These are phyloP conservation scores for Rubus parviflorus DNA, from an alignment of 306 rosid species.

Conservation along the genomic window DNA sequence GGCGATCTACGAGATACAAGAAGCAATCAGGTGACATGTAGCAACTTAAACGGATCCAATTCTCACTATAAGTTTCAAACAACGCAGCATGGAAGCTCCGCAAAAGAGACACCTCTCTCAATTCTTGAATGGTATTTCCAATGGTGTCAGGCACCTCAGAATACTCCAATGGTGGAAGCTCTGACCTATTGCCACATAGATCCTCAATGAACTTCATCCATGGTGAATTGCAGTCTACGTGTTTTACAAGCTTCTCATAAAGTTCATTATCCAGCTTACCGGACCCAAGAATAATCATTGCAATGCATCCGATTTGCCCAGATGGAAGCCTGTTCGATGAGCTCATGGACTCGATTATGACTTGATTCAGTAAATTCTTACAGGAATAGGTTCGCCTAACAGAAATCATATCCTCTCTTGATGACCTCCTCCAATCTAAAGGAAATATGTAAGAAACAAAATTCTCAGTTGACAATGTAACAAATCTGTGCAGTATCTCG, in stretches of 20 bases:
- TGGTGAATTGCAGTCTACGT: conserved; percentile 10
- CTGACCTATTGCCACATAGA: neutral
- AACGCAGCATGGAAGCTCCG: conserved; percentile 32
- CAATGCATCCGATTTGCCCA: conserved; percentile 52
- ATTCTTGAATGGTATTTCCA: neutral
- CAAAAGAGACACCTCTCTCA: neutral
- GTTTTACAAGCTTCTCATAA: conserved; percentile 4
- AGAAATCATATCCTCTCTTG: conserved; percentile 37
- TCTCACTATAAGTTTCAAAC: conserved; percentile 29
- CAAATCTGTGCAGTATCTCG: neutral
- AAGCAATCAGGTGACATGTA: conserved; percentile 45
- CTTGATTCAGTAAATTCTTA: conserved; percentile 26
- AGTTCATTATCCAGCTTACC: conserved; percentile 22
- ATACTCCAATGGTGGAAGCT: too few species aligned
- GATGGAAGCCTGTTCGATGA: conserved; percentile 18
- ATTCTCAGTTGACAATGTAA: conserved; percentile 23
- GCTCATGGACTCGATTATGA: conserved; percentile 25
- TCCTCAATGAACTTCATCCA: conserved; percentile 41
- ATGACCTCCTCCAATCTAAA: conserved; percentile 38
- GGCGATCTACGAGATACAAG: conserved; percentile 56
- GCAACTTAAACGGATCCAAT: conserved; percentile 32
- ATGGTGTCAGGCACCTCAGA: too few species aligned
- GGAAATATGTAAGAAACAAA: conserved; percentile 32
- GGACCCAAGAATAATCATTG: conserved; percentile 44
- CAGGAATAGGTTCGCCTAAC: conserved; percentile 37